Evolutionary conservation across 2,329 filamentous ascomycete genomes (phyloP).

Genomic region (Fusarium cicatricum): DNA sequence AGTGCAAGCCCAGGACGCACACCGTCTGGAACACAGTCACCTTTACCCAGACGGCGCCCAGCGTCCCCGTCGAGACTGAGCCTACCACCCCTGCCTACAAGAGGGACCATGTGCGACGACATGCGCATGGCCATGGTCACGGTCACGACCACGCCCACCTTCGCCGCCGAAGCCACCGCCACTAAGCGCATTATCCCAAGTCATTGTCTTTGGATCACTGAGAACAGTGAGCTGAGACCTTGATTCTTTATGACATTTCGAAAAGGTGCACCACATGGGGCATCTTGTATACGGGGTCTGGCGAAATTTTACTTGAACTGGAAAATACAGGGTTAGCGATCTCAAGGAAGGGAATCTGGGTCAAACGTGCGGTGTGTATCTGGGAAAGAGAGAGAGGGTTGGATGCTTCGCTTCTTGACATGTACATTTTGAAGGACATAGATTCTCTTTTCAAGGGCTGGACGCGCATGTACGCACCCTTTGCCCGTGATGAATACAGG

Average conservation of each 20-base stretch:
- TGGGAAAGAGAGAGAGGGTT: slow-evolving; percentile 24
- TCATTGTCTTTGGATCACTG: slow-evolving; percentile 20
- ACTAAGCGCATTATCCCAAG: slow-evolving; percentile 26
- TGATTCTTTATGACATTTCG: slow-evolving; percentile 16
- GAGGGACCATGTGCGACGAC: slow-evolving; percentile 44
- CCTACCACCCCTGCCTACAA: slow-evolving; percentile 33
- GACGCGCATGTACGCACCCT: slow-evolving; percentile 13
- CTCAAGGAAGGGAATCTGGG: slow-evolving; percentile 21
- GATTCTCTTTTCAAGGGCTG: slow-evolving; percentile 28
- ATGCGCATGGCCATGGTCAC: slow-evolving; percentile 48
- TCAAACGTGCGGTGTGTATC: slow-evolving; percentile 16
- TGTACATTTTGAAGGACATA: slow-evolving; percentile 44
- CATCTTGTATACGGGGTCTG: slow-evolving; percentile 20
- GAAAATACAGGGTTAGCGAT: slow-evolving; percentile 27
- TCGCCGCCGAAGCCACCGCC: slow-evolving; percentile 42
- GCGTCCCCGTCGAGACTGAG: slow-evolving; percentile 29
- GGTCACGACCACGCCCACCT: slow-evolving; percentile 28
- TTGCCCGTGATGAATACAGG: slow-evolving; percentile 32
- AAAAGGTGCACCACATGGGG: slow-evolving; percentile 14
- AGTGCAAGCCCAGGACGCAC: slow-evolving; percentile 42
- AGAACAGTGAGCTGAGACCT: slow-evolving; percentile 7
- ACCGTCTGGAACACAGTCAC: slow-evolving; percentile 58
- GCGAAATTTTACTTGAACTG: slow-evolving; percentile 14
- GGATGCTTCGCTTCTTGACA: slow-evolving; percentile 41
- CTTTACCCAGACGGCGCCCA: slow-evolving; percentile 46